These are phyloP conservation scores for Oleoguttula mirabilis DNA, from an alignment of 495 filamentous ascomycete genomes.

Conservation along the genomic window DNA sequence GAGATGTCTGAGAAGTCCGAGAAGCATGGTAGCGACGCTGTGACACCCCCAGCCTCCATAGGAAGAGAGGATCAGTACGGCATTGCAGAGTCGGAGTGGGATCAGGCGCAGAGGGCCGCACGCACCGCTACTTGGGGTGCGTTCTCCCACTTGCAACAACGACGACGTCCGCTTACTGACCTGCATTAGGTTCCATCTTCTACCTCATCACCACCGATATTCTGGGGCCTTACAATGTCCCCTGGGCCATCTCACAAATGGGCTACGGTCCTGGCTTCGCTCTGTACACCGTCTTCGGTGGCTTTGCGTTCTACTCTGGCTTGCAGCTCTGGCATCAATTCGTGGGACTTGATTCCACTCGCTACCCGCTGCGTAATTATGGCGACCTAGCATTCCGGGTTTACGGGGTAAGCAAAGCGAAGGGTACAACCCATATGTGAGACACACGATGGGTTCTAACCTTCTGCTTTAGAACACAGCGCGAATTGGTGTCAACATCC, in stretches of 20 bases:
- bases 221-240: conserved; percentile 38
- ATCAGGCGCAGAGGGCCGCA: neutral
- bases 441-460: too few relatives aligned
- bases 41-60: neutral
- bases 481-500: conserved; percentile 43
- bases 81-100: neutral
- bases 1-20: neutral
- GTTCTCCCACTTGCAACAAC: conserved; percentile 32
- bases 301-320: conserved; percentile 39
- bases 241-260: conserved; percentile 23
- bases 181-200: conserved; percentile 38
- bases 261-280: conserved; percentile 44
- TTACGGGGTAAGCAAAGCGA: too few relatives aligned
- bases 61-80: neutral
- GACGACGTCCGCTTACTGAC: conserved; percentile 22
- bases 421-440: too few relatives aligned
- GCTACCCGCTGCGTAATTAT: conserved; percentile 45
- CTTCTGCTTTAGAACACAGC: too few relatives aligned
- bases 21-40: neutral
- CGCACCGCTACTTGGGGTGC: neutral
- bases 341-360: conserved; percentile 39
- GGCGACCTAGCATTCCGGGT: conserved; percentile 50
- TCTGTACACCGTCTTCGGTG: conserved; percentile 34
- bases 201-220: conserved; percentile 45
- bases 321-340: conserved; percentile 49